phyloP scores from a whole-genome alignment of 164 flowering plant genomes.

The Stephania cephalantha region DNA sequence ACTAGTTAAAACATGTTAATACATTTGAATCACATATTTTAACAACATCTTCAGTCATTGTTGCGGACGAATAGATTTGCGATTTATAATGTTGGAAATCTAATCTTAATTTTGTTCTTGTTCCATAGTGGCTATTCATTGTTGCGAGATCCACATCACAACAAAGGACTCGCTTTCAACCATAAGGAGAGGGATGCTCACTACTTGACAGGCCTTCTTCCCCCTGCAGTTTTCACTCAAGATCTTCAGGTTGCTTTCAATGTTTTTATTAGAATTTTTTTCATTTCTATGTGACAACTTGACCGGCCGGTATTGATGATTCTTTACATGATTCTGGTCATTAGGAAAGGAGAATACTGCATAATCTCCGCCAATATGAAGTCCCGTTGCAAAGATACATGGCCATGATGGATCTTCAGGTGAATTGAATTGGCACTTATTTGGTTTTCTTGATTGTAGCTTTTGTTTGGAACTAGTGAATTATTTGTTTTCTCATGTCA shows the following conservation, averaged over 20 bases:
- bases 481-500: not conserved
- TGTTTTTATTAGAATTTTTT: not conserved
- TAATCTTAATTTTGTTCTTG: slow-evolving; percentile 3
- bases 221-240: slow-evolving; percentile 50
- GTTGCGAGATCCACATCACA: slow-evolving; percentile 74
- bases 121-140: slow-evolving; percentile 56
- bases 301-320: not conserved
- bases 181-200: slow-evolving; percentile 77
- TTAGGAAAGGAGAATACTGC: slow-evolving; percentile 77
- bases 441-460: not conserved
- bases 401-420: slow-evolving; percentile 87
- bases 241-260: slow-evolving; percentile 51
- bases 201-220: slow-evolving; percentile 78
- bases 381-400: slow-evolving; percentile 72
- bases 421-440: slow-evolving; percentile 2
- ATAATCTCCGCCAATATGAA: slow-evolving; percentile 55
- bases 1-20: too few relatives aligned
- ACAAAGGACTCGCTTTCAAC: slow-evolving; percentile 76
- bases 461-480: not conserved
- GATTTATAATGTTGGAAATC: too few relatives aligned
- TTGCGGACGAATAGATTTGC: too few relatives aligned
- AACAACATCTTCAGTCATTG: too few relatives aligned
- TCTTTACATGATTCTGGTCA: not conserved
- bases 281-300: not conserved
- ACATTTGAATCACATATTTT: too few relatives aligned